These are phyloP conservation scores for Diatrype stigma DNA, from an alignment of 2,329 filamentous ascomycete species.

Conservation along the genomic window DNA sequence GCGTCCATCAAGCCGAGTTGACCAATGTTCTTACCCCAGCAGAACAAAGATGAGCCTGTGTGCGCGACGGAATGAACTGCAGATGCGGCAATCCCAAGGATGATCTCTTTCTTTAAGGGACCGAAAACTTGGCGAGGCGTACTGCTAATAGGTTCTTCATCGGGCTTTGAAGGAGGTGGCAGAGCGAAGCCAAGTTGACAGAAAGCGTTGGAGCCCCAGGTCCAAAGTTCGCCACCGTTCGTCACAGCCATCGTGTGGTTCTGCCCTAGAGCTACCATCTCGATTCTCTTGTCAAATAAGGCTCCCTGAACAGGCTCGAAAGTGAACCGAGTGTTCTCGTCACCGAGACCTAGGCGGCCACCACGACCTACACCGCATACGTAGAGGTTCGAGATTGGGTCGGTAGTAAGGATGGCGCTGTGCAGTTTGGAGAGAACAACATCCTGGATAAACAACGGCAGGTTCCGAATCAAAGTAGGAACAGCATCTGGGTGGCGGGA, in stretches of 20 bases:
- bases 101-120: conserved; percentile 76
- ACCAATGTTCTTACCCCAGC: conserved; percentile 92
- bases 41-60: conserved; percentile 76
- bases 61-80: conserved; percentile 88
- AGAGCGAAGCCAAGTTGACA: conserved; percentile 84
- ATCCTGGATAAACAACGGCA: conserved; percentile 72
- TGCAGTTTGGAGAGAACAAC: conserved; percentile 87
- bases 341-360: conserved; percentile 81
- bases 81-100: conserved; percentile 83
- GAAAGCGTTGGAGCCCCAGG: conserved; percentile 85
- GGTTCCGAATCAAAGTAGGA: conserved; percentile 67
- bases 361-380: conserved; percentile 89
- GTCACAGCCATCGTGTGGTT: conserved; percentile 87
- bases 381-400: conserved; percentile 86
- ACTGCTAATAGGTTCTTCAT: conserved; percentile 79
- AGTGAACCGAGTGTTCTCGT: conserved; percentile 83
- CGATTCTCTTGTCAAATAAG: conserved; percentile 68
- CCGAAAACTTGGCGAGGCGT: conserved; percentile 88
- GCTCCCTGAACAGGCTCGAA: conserved; percentile 80
- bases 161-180: conserved; percentile 60
- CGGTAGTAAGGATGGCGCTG: conserved; percentile 80
- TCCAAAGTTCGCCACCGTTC: conserved; percentile 84
- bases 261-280: conserved; percentile 78
- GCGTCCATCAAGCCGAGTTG: conserved; percentile 93
- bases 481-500: conserved; percentile 46